Evolutionary conservation across 192 early-diverging fungal species (phyloP), one percentile per base, ranked within the genome.

Genomic region (Coemansia aciculifera): DNA sequence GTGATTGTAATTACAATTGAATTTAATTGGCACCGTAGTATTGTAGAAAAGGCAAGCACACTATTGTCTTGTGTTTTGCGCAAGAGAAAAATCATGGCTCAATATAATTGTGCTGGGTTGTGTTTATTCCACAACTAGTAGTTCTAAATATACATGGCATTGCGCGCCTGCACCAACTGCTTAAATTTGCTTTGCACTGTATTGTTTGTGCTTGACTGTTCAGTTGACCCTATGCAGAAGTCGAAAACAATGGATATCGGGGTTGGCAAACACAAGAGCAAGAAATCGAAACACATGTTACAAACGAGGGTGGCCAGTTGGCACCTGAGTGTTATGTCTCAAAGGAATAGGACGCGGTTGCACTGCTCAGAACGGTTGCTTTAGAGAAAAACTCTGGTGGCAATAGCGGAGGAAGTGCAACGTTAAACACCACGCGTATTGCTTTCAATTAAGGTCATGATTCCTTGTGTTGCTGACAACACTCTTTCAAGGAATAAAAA

Each of bases 161-260:
- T 29, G 29, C 11, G 29, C 54, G 29, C 15, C 54, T 57, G 54
- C 54, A 57, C 29, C 15, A 32, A 57, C 2, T 57, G 54, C 54
- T 57, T 57, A 57, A 57, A 57, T 57, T 34, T 57, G 54, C 54
- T 57, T 57, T 17, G 15, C 13, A 15, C 1, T 34, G 54, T 34
- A 57, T 57, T 57, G 54, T 57, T 29, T 32, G 13, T 34, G 31
- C 29, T 15, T 6, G 54, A 29, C 54, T 17, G 54, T 29, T 57
- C 54, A 57, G 54, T 57, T 57, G 54, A 32, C 29, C 54, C 29
- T 57, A 57, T 57, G 54, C 54, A 57, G 54, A 57, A 57, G 54
- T 32, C 15, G 6, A 29, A 29, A 57, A 57, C 54, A 57, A 57
- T 31, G 54, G 54, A 31, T 57, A 34, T 57, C 13, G 1, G 0